Base-by-base conservation (phyloP, 176 grass and related monocot genomes). In the Triticum timopheevii region DNA sequence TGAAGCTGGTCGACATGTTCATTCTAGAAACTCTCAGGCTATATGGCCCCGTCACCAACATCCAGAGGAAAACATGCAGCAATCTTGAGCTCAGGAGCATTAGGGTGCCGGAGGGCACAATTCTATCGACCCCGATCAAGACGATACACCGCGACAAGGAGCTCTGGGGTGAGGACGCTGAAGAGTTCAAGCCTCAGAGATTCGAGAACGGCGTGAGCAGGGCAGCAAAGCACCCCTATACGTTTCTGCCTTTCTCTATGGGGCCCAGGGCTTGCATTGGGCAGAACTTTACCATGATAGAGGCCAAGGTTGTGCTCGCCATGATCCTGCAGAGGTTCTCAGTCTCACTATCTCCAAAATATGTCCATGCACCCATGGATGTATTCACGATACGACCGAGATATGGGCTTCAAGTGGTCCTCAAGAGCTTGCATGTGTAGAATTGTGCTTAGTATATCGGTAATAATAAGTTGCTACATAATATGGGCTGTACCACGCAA, bases 201-300 rank as follows among this genome's bases (percentile, higher is more conserved):
- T 93, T 93, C 13, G 44, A 84, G 65, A 89, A 93, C 2, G 89
- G 91, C 6, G 78, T 89, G 8, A 38, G 45, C 1, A 89, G 42
- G 16, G 90, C 93, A 0, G 79, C 85, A 2, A 88, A 92, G 61
- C 76, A 90, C 58, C 86, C 93, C 12, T 90, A 84, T 17, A 83
- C 86, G 1, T 9, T 93, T n/a, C 31, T 93, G 7, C 62, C 93
- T 0, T 95, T 95, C 63, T 90, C 90, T 0, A 40, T 61, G 0
- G 93, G 88, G 1, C 93, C 91, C 0, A 84, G 93, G 59, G 74
- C 71, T 0, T 95, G 93, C 84, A 87, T 95, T 0, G 81, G 81
- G 93, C 93, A 95, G 80, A 95, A 87, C 83, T 92, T 95, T 7
- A 86, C 93, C 0, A 84, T 90, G 88, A 58, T 90, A 2, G 86